Evolutionary conservation across 2,329 filamentous ascomycete genomes (phyloP).

Genomic region (Aspergillus sclerotialis): DNA sequence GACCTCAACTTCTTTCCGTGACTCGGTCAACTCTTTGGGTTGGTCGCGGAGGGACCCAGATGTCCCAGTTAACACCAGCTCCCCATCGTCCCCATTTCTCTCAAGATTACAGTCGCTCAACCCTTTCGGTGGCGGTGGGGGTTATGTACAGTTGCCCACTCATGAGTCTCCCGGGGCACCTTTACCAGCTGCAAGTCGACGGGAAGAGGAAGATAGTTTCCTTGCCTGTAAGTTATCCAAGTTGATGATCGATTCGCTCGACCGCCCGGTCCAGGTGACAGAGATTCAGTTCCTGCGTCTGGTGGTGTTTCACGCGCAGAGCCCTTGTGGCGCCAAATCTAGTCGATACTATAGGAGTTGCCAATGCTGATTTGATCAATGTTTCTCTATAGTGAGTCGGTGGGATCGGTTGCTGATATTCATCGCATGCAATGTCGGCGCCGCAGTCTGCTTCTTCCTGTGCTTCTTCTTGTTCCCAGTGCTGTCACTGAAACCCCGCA

Average conservation of each 20-base stretch:
- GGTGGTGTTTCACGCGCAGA: slow-evolving; percentile 17
- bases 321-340: slow-evolving; percentile 10
- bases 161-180: slow-evolving; percentile 76
- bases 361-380: slow-evolving; percentile 10
- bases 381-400: slow-evolving; percentile 66
- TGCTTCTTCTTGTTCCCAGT: slow-evolving; percentile 83
- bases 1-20: slow-evolving; percentile 65
- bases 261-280: slow-evolving; percentile 25
- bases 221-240: slow-evolving; percentile 72
- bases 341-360: neutral
- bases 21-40: slow-evolving; percentile 89
- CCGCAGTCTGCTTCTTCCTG: slow-evolving; percentile 84
- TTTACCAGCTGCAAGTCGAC: slow-evolving; percentile 71
- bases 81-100: slow-evolving; percentile 61
- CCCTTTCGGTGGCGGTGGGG: slow-evolving; percentile 69
- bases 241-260: slow-evolving; percentile 13
- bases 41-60: slow-evolving; percentile 84
- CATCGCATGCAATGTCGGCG: slow-evolving; percentile 80
- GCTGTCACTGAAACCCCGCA: slow-evolving; percentile 72
- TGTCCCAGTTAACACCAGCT: slow-evolving; percentile 60
- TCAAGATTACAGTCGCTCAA: slow-evolving; percentile 78
- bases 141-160: slow-evolving; percentile 86
- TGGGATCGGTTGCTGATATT: slow-evolving; percentile 96
- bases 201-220: slow-evolving; percentile 93
- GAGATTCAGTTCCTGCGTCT: slow-evolving; percentile 32